phyloP scores from a whole-genome alignment of 2,329 filamentous ascomycete genomes.

The Fusarium paranaense region DNA sequence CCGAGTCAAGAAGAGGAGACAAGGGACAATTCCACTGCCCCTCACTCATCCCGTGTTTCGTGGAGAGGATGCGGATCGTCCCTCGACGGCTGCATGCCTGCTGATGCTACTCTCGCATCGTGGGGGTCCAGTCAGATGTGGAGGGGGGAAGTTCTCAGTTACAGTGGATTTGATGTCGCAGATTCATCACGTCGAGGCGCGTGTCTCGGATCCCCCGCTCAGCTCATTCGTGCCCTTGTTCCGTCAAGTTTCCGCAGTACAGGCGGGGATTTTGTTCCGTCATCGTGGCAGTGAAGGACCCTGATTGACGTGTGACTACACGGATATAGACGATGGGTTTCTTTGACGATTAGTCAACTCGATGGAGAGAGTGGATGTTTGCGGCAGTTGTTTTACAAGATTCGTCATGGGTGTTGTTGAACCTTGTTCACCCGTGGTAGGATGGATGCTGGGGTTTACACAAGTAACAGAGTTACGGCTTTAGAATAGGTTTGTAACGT shows the following conservation, averaged over 20 bases:
- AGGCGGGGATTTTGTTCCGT: neutral
- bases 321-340: neutral
- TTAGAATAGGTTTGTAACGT: neutral
- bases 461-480: neutral
- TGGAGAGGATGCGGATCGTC: neutral
- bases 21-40: neutral
- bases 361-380: neutral
- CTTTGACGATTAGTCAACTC: neutral
- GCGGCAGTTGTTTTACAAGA: neutral
- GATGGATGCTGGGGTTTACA: no score
- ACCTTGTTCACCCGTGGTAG: neutral
- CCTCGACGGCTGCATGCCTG: neutral
- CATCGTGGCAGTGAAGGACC: neutral
- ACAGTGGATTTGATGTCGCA: neutral
- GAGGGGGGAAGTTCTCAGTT: neutral
- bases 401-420: neutral
- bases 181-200: neutral
- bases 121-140: neutral
- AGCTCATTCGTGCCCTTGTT: neutral
- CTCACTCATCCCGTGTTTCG: neutral
- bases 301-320: neutral
- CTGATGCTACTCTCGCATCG: neutral
- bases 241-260: neutral
- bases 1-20: neutral
- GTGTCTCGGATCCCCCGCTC: neutral